Percentiles rank a stretch among this genome's conserved stretches.
Conservation (phyloP, 108 stramenopile species). For the Cyclotella cryptica region DNA sequence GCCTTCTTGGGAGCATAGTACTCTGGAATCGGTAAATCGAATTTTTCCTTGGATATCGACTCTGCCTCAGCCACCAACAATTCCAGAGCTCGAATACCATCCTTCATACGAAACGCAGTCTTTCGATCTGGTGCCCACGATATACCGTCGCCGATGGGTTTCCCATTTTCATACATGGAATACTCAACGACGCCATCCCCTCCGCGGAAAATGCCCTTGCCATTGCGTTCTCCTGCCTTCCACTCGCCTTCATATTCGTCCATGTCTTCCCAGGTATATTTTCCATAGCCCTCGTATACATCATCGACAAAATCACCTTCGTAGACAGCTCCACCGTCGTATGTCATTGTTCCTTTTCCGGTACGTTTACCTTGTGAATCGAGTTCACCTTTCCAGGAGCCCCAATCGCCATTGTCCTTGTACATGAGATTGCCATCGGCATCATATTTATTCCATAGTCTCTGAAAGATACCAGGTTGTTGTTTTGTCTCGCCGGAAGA, state of each 20-base stretch:
- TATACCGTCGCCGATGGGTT: constrained; percentile 32
- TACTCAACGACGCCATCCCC: constrained; percentile 25
- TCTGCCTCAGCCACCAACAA: constrained; percentile 29
- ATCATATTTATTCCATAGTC: not conserved
- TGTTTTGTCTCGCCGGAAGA: not conserved
- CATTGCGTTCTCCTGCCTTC: constrained; percentile 33
- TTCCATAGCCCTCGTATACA: constrained; percentile 34
- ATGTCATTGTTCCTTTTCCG: constrained; percentile 45
- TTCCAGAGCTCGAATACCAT: constrained; percentile 22
- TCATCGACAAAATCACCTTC: constrained; percentile 33
- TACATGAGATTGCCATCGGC: constrained; percentile 11
- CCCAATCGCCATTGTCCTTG: constrained; percentile 29
- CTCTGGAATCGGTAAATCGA: constrained; percentile 6
- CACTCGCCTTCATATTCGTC: constrained; percentile 35
- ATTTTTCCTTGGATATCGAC: constrained; percentile 11
- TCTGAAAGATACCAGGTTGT: not conserved
- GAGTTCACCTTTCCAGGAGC: constrained; percentile 34
- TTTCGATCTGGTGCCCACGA: constrained; percentile 34
- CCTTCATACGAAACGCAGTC: constrained; percentile 7
- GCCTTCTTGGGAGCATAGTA: not conserved
- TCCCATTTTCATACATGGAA: constrained; percentile 19
- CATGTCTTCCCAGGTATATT: constrained; percentile 35
- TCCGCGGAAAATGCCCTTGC: constrained; percentile 23
- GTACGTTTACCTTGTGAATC: constrained; percentile 25
- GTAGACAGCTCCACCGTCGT: constrained; percentile 23